These are phyloP conservation scores for Tetrahymena thermophila DNA, from an alignment of 73 alveolate genomes.

Conservation along the genomic window DNA sequence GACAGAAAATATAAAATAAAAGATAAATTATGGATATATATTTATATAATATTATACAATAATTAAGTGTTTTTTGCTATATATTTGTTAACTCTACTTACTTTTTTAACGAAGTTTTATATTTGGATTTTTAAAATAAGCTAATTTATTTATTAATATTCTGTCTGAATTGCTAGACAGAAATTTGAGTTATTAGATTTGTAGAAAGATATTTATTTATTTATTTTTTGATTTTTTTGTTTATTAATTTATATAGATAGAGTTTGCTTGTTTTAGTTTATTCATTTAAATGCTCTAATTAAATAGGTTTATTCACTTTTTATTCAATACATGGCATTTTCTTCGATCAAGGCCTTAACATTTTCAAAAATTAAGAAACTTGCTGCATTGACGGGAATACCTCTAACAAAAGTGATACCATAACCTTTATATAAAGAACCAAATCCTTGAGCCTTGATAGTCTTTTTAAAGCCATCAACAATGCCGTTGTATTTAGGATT, in stretches of 20 bases:
- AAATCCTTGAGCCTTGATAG: conserved; percentile 20
- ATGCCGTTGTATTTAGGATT: conserved; percentile 44
- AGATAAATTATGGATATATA: not conserved
- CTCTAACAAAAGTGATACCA: conserved; percentile 25
- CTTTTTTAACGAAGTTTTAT: too few relatives aligned
- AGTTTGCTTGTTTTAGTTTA: not conserved
- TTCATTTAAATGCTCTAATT: not conserved
- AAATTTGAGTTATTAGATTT: too few relatives aligned
- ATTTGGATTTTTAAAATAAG: not conserved
- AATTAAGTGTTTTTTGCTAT: too few relatives aligned
- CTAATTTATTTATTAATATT: not conserved
- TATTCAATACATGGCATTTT: not conserved
- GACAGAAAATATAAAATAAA: not conserved
- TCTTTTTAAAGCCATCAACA: not conserved
- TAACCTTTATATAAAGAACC: conserved; percentile 27
- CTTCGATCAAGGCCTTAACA: not conserved
- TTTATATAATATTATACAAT: not conserved
- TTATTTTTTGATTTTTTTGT: too few relatives aligned
- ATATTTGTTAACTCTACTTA: not conserved
- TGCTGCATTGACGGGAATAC: conserved; percentile 16
- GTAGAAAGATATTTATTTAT: too few relatives aligned
- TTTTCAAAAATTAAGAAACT: conserved; percentile 1
- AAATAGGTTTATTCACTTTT: not conserved
- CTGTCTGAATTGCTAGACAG: too few relatives aligned
- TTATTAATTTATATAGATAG: too few relatives aligned